Conservation (phyloP, 2,329 filamentous ascomycete genomes). For the Cercospora berteroae region DNA sequence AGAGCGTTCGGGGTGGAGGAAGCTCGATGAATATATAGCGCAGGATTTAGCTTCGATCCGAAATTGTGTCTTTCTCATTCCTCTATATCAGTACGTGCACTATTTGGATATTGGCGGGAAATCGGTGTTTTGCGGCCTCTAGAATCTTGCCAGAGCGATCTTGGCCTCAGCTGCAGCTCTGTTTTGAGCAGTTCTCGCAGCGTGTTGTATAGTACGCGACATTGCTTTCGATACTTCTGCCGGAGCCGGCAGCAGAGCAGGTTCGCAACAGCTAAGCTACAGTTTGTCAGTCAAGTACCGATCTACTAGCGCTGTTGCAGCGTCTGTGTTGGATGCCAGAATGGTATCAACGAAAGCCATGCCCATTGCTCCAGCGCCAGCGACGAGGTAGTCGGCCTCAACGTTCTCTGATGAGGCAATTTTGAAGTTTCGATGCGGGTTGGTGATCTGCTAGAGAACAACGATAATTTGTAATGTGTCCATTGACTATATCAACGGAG, state of each 20-base stretch:
- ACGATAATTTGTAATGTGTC: too few relatives aligned
- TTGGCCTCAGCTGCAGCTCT: not conserved
- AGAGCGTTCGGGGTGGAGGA: too few relatives aligned
- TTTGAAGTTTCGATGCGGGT: not conserved
- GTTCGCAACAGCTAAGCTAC: not conserved
- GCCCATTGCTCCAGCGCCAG: slow-evolving; percentile 27
- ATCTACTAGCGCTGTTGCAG: slow-evolving; percentile 20
- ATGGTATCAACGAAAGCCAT: slow-evolving; percentile 27
- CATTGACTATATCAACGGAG: too few relatives aligned
- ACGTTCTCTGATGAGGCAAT: not conserved
- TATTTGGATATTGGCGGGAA: too few relatives aligned
- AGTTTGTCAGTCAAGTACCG: not conserved
- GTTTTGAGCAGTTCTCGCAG: not conserved
- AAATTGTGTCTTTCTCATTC: too few relatives aligned
- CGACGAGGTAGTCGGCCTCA: slow-evolving; percentile 21
- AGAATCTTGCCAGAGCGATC: not conserved
- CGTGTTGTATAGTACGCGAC: not conserved
- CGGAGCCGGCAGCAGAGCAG: not conserved
- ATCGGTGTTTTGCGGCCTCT: too few relatives aligned
- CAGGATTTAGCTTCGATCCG: too few relatives aligned
- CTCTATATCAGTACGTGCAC: too few relatives aligned
- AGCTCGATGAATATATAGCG: too few relatives aligned
- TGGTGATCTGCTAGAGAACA: not conserved
- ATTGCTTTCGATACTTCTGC: not conserved
- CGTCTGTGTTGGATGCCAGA: slow-evolving; percentile 6